These are phyloP conservation scores for Saturnispora serradocipensis DNA, from an alignment of 805 yeast genomes.

Conservation along the genomic window DNA sequence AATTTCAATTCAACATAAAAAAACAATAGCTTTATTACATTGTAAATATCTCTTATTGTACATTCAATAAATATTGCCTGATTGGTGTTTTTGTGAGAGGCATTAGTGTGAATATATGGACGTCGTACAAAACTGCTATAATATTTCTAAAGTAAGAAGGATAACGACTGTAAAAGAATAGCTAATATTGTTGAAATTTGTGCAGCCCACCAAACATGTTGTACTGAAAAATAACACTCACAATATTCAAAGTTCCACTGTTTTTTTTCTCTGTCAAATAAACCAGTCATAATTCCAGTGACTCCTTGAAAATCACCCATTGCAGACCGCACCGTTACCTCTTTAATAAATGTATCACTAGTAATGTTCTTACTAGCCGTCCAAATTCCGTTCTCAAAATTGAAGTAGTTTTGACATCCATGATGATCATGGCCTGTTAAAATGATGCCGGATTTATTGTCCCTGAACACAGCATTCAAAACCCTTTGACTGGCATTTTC, in stretches of 20 bases:
- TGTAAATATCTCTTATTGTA: background rate
- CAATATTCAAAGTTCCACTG: slow-evolving; percentile 62
- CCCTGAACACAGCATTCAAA: slow-evolving; percentile 61
- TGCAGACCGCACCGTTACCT: slow-evolving; percentile 81
- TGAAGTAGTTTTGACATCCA: slow-evolving; percentile 75
- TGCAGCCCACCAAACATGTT: slow-evolving; percentile 95
- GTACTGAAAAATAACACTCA: slow-evolving; percentile 75
- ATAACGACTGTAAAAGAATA: slow-evolving; percentile 28
- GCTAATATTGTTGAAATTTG: slow-evolving; percentile 42
- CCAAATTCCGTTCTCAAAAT: slow-evolving; percentile 42
- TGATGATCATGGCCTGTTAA: slow-evolving; percentile 95
- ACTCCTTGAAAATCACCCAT: slow-evolving; percentile 96
- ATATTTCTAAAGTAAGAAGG: background rate
- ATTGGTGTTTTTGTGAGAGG: background rate
- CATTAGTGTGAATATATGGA: background rate
- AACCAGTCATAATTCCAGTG: slow-evolving; percentile 77
- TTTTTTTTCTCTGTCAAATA: slow-evolving; percentile 33
- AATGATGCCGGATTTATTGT: slow-evolving; percentile 63
- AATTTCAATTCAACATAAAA: background rate
- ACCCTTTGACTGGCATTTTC: slow-evolving; percentile 58
- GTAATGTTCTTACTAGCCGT: slow-evolving; percentile 38
- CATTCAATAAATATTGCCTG: background rate
- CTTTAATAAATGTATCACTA: slow-evolving; percentile 42
- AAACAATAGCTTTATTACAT: background rate
- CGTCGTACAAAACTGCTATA: background rate